Evolutionary conservation across 139 green algal genomes (phyloP).

Genomic region (Astrephomene gubernaculifera): DNA sequence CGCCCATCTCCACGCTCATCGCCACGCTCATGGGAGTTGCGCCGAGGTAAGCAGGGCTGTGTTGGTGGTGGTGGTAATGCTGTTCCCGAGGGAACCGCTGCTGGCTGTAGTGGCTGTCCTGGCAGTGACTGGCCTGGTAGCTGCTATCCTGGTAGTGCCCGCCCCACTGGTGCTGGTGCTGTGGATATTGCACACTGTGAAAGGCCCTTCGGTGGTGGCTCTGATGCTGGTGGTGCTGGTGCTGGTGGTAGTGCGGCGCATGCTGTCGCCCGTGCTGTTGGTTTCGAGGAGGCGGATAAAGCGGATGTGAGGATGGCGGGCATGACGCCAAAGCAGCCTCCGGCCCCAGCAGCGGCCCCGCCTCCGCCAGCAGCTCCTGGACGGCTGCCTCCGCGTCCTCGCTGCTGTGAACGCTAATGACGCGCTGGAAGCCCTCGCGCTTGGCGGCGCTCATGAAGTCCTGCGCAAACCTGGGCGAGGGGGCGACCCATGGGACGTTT

Average conservation of each 20-base stretch:
- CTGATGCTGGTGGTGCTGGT: background rate
- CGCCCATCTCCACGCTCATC: too few relatives aligned
- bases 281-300: background rate
- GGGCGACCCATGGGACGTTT: too few relatives aligned
- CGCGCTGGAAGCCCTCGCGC: constrained; percentile 6
- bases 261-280: background rate
- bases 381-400: background rate
- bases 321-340: too few relatives aligned
- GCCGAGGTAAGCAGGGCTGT: too few relatives aligned
- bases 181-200: too few relatives aligned
- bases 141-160: too few relatives aligned
- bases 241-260: background rate
- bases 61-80: too few relatives aligned
- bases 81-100: too few relatives aligned
- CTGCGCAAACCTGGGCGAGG: background rate
- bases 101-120: too few relatives aligned
- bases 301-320: background rate
- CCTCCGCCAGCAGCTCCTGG: constrained; percentile 5
- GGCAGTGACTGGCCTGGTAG: too few relatives aligned
- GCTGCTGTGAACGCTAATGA: constrained; percentile 9
- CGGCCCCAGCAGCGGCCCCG: background rate
- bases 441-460: background rate
- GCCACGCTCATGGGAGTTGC: too few relatives aligned
- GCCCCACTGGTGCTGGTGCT: too few relatives aligned
- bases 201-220: background rate